Evolutionary conservation across 495 filamentous ascomycete species (phyloP).

Genomic region (Aspergillus sclerotioniger): DNA sequence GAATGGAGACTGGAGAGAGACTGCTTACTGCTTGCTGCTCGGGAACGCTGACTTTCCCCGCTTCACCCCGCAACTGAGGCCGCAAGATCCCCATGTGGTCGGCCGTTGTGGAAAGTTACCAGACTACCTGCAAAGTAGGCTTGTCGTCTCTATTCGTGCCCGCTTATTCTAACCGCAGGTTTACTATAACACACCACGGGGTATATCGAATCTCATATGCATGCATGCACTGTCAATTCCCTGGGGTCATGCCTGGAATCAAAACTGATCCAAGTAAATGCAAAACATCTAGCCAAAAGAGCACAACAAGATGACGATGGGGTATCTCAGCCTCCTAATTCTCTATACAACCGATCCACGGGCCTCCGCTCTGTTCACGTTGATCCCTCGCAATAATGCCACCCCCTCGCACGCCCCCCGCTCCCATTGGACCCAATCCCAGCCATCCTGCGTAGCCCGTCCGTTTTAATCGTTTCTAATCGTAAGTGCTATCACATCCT

Average conservation of each 20-base stretch:
- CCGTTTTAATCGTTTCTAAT: conserved; percentile 13
- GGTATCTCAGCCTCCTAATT: conserved; percentile 22
- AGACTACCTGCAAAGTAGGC: neutral
- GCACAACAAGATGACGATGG: conserved; percentile 9
- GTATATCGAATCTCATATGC: conserved; percentile 9
- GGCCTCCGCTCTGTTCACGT: neutral
- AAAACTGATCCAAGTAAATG: conserved; percentile 10
- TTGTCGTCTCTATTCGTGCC: neutral
- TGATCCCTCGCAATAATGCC: neutral
- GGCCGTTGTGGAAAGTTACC: neutral
- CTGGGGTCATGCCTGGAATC: neutral
- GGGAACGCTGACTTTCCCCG: conserved; percentile 1
- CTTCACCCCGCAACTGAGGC: conserved; percentile 10
- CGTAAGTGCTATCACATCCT: conserved; percentile 14
- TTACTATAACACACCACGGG: neutral
- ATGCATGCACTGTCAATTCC: neutral
- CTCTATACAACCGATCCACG: conserved; percentile 17
- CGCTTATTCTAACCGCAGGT: neutral
- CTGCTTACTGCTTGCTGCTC: too few relatives aligned
- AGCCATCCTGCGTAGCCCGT: conserved; percentile 6
- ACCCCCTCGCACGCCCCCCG: neutral
- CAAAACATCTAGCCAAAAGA: conserved; percentile 19
- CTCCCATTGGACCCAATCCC: neutral
- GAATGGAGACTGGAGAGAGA: too few relatives aligned
- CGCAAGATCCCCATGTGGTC: neutral